A percentile compares a stretch with the other conserved stretches of the same genome.
phyloP scores from a whole-genome alignment of 306 rosid genomes.

The Vigna mungo region DNA sequence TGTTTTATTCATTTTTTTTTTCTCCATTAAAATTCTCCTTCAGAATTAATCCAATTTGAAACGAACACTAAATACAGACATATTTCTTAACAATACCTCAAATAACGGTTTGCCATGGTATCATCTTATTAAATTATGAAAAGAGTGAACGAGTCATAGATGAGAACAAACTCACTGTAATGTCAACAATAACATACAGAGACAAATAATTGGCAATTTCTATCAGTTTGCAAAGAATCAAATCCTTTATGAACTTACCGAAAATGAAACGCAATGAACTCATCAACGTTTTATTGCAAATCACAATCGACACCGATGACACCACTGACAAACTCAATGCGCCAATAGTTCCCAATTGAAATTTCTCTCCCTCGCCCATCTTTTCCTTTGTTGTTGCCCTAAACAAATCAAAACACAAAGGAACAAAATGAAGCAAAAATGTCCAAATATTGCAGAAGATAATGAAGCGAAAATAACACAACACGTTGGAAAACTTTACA shows the following conservation, averaged over 20 bases:
- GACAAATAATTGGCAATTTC: no score
- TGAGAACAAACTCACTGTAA: neutral
- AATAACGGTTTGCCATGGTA: no score
- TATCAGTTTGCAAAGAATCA: neutral
- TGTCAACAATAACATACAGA: neutral
- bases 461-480: constrained; percentile 9
- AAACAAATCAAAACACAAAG: neutral
- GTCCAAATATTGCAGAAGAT: neutral
- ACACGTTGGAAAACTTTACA: constrained; percentile 38
- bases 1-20: neutral
- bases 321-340: constrained; percentile 85
- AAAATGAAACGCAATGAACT: constrained; percentile 75
- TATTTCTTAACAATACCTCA: no score
- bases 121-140: neutral
- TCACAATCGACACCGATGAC: constrained; percentile 87
- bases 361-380: constrained; percentile 77
- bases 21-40: no score
- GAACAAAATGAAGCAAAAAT: neutral
- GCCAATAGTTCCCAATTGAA: constrained; percentile 81
- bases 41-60: no score
- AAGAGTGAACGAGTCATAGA: neutral
- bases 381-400: constrained; percentile 43
- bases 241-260: constrained; percentile 55
- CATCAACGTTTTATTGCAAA: constrained; percentile 84
- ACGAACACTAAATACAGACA: no score